Conservation (phyloP, 352 stramenopile genomes). For the Globisporangium viniferum region DNA sequence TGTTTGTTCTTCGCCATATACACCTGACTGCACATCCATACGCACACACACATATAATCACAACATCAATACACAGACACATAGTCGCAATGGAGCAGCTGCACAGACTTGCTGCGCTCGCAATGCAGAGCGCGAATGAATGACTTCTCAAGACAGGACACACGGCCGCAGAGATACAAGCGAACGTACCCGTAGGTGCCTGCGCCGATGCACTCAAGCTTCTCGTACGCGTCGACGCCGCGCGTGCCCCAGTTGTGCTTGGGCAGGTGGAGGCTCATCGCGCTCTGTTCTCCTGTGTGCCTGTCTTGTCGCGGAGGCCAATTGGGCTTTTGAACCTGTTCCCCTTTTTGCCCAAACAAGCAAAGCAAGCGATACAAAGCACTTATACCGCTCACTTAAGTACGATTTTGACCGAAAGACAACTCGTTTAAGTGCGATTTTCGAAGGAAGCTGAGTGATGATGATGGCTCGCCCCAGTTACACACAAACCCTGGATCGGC, state of each 20-base stretch:
- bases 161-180: not conserved
- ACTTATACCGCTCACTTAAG: conserved; percentile 1
- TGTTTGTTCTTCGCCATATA: conserved; percentile 88
- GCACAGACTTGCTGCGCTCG: not conserved
- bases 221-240: conserved; percentile 84
- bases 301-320: not conserved
- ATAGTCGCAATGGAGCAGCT: not conserved
- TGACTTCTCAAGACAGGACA: not conserved
- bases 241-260: conserved; percentile 84
- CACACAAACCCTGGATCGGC: conserved; percentile 2
- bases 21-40: conserved; percentile 52
- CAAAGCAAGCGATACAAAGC: too few relatives aligned
- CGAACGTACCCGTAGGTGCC: conserved; percentile 77
- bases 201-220: conserved; percentile 87
- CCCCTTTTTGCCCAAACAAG: not conserved
- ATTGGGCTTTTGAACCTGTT: not conserved
- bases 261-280: conserved; percentile 83
- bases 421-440: not conserved
- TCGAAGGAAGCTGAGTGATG: not conserved
- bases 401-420: not conserved
- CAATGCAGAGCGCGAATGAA: not conserved
- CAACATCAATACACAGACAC: not conserved
- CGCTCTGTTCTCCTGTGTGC: not conserved
- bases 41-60: not conserved
- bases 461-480: not conserved